phyloP scores from a whole-genome alignment of 208 protist genomes.

The Trichomonas tenax region DNA sequence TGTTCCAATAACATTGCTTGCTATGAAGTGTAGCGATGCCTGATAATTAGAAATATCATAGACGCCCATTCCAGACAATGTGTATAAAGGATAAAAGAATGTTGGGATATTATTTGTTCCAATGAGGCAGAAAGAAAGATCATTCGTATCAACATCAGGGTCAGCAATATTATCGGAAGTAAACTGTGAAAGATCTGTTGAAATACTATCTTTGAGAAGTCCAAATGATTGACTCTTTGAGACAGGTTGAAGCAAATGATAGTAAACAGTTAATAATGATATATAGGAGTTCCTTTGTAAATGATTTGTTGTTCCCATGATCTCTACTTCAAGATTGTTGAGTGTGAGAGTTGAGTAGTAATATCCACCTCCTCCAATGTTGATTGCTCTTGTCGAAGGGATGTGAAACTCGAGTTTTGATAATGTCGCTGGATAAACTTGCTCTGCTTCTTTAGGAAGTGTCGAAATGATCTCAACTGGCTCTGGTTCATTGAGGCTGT shows the following conservation, averaged over 20 bases:
- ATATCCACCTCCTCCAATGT: neutral
- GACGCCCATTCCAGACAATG: neutral
- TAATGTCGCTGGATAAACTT: neutral
- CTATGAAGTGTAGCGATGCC: neutral
- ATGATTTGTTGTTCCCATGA: neutral
- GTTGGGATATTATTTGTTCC: neutral
- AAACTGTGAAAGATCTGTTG: neutral
- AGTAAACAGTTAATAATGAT: neutral
- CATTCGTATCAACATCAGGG: neutral
- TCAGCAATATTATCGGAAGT: neutral
- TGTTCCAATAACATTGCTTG: neutral
- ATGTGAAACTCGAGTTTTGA: neutral
- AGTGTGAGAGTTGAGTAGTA: neutral
- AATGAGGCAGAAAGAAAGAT: neutral
- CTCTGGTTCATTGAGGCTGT: neutral
- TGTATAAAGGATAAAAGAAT: neutral
- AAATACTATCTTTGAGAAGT: neutral
- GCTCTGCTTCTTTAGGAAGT: neutral
- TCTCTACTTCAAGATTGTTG: neutral
- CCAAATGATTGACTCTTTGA: neutral
- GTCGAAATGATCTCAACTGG: neutral
- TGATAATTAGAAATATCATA: neutral
- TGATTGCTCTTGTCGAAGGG: neutral
- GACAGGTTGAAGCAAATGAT: neutral
- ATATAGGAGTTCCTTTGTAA: neutral